Evolutionary conservation across 2,329 filamentous ascomycete genomes (phyloP), one percentile per base, ranked within the genome.

Genomic region (Pseudocercospora eumusae): DNA sequence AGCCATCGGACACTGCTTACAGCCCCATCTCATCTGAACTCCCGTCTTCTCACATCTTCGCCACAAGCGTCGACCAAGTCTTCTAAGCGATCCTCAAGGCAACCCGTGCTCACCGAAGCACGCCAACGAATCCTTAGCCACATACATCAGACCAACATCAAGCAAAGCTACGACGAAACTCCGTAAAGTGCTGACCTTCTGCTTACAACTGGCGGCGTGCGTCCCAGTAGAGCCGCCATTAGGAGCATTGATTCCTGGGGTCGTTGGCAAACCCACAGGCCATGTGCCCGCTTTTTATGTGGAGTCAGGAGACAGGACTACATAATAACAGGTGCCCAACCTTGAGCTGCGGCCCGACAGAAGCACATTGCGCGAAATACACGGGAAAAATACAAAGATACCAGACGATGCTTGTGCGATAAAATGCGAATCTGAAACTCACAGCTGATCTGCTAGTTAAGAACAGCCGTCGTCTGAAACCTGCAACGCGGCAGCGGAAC

Each of bases 41-140:
- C 44, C 28, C 25, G 31, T 27, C 44, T 15, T 20, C 57, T 57
- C 59, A 61, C 60, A 58, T 61, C 55, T 49, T 40, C 44, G 47
- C 60, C 45, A 61, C 60, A 31, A 54, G 33, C n/a, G 27, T 47
- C 45, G 33, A 20, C 28, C 53, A 44, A 44, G 15, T 45, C 28
- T 27, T 28, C 28, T 52, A 45, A 57, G 59, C 59, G 54, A 61
- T 4, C 36, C n/a, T 28, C 49, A 23, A 36, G 42, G 31, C 50
- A 15, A 28, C 36, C 59, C 20, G 54, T 56, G 47, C 40, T 36
- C 11, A 27, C 36, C 20, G 23, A 44, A 33, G 36, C 28, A n/a
- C 28, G 47, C 59, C 47, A 47, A 59, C n/a, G 52, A 20, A 49
- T 55, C 50, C 27, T 52, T 44, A n/a, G 33, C 9, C 15, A 44